Conservation (phyloP, 805 yeast species). For the Kazachstania bromeliacearum region DNA sequence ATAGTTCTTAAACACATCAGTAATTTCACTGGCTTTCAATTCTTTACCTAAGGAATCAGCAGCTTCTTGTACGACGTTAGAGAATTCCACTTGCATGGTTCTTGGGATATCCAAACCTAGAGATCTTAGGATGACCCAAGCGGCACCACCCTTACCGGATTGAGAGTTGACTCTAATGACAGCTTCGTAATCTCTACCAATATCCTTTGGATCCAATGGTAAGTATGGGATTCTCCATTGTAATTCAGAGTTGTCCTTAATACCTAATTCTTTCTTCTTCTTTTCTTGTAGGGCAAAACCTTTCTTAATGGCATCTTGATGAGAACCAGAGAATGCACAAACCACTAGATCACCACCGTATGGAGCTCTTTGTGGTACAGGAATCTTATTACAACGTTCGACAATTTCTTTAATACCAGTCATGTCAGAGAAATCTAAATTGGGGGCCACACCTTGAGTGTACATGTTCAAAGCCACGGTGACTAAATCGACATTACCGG, state of each 20-base stretch:
- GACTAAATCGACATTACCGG: constrained; percentile 77
- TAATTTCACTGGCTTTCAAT: constrained; percentile 54
- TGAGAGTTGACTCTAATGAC: constrained; percentile 82
- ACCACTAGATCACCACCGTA: constrained; percentile 78
- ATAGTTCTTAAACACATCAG: constrained; percentile 51
- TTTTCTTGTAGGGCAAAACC: constrained; percentile 47
- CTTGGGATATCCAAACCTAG: constrained; percentile 76
- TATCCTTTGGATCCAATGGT: constrained; percentile 77
- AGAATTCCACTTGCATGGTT: constrained; percentile 68
- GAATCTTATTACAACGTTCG: constrained; percentile 73
- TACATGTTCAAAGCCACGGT: constrained; percentile 69
- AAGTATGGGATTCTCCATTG: constrained; percentile 72
- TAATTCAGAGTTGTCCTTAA: constrained; percentile 19
- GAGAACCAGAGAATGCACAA: constrained; percentile 77
- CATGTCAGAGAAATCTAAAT: constrained; percentile 63
- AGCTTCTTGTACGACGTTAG: constrained; percentile 55
- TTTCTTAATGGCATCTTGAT: constrained; percentile 82
- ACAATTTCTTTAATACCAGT: constrained; percentile 58
- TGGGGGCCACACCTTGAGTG: constrained; percentile 71
- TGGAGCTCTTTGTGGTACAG: constrained; percentile 71
- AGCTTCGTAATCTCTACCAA: constrained; percentile 82
- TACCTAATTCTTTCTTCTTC: constrained; percentile 28
- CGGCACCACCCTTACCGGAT: constrained; percentile 85
- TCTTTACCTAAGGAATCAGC: constrained; percentile 72
- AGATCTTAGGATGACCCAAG: constrained; percentile 72